phyloP scores from a whole-genome alignment of 2,329 filamentous ascomycete species.

The Colletotrichum echinochloae region DNA sequence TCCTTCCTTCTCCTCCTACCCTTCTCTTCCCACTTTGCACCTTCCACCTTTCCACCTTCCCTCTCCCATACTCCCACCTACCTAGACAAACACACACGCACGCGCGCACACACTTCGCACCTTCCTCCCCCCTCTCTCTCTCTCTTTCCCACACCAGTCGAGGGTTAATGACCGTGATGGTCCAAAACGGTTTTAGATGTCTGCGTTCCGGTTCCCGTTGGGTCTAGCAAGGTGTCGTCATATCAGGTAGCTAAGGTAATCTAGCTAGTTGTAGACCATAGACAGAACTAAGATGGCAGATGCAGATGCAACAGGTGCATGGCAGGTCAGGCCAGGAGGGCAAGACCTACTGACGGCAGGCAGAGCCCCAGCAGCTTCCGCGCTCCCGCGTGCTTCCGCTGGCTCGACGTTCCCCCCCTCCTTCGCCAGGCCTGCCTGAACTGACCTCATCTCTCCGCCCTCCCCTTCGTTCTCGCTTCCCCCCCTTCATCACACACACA shows the following conservation, averaged over 20 bases:
- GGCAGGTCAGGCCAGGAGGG: background rate
- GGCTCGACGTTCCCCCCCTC: background rate
- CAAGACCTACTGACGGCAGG: background rate
- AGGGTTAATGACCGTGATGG: background rate
- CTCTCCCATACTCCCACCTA: background rate
- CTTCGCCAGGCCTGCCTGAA: background rate
- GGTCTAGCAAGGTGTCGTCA: constrained; percentile 9
- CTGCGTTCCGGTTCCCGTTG: constrained; percentile 10
- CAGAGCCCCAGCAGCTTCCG: constrained; percentile 29
- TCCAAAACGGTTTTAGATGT: background rate
- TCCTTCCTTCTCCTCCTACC: background rate
- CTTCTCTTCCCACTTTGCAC: no score
- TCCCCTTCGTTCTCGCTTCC: background rate
- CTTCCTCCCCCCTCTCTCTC: background rate
- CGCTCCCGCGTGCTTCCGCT: background rate
- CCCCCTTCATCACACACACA: background rate
- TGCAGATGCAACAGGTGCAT: constrained; percentile 1
- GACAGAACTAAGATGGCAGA: background rate
- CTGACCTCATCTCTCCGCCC: background rate
- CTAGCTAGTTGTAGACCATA: no score
- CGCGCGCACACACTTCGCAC: background rate
- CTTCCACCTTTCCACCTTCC: background rate
- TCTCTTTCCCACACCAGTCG: background rate
- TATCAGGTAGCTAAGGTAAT: background rate
- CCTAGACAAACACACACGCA: background rate